These are phyloP conservation scores for Cyclostephanos tholiformis DNA, from an alignment of 108 stramenopile genomes.

Conservation along the genomic window DNA sequence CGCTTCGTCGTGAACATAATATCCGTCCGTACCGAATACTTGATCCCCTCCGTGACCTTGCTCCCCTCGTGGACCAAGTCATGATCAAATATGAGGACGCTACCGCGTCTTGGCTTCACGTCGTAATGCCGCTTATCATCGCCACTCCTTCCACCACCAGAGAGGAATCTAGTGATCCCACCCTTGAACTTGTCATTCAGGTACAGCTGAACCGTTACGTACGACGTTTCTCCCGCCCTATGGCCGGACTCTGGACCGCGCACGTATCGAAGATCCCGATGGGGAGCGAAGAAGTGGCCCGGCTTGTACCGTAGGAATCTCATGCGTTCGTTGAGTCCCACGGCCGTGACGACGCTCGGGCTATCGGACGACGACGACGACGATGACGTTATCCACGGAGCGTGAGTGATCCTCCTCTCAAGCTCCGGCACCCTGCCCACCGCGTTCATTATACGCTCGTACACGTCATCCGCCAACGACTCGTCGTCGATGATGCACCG, in stretches of 20 bases:
- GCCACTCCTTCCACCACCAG: not conserved
- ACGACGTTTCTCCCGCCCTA: constrained; percentile 38
- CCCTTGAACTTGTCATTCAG: constrained; percentile 50
- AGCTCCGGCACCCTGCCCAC: constrained; percentile 9
- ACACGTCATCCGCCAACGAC: constrained; percentile 15
- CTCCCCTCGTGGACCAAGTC: constrained; percentile 43
- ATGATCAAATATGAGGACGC: constrained; percentile 47
- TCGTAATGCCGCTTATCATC: constrained; percentile 17
- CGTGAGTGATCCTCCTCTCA: constrained; percentile 27
- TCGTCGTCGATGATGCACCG: constrained; percentile 44
- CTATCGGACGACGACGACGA: not conserved
- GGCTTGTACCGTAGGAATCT: constrained; percentile 35
- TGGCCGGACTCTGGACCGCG: constrained; percentile 22
- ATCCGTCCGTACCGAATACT: constrained; percentile 48
- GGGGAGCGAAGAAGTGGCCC: constrained; percentile 46
- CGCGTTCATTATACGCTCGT: constrained; percentile 18
- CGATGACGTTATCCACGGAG: constrained; percentile 12
- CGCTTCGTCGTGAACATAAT: constrained; percentile 32
- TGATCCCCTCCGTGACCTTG: constrained; percentile 31
- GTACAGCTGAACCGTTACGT: constrained; percentile 41
- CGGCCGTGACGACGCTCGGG: constrained; percentile 11
- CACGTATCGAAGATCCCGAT: constrained; percentile 34
- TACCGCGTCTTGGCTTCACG: constrained; percentile 35
- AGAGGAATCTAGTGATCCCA: constrained; percentile 40
- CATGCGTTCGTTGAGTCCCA: constrained; percentile 50